Evolutionary conservation across 305 asterid genomes (phyloP).

Genomic region (Lippia alba): DNA sequence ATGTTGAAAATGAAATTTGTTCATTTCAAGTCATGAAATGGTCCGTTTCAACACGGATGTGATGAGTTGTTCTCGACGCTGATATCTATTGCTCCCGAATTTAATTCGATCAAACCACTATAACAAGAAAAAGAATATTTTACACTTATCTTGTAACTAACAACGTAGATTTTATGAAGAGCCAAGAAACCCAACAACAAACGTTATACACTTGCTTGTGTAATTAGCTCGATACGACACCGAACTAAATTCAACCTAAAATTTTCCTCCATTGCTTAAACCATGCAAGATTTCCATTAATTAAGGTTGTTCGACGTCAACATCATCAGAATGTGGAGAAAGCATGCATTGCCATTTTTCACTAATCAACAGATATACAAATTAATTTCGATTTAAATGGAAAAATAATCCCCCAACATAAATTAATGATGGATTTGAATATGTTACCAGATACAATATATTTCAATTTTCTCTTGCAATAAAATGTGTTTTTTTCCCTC

Average conservation of each 20-base stretch:
- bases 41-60: too few relatives aligned
- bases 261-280: neutral
- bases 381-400: neutral
- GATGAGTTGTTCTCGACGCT: too few relatives aligned
- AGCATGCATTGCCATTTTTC: neutral
- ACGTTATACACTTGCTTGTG: too few relatives aligned
- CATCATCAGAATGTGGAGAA: neutral
- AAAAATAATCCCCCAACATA: neutral
- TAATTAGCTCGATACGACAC: too few relatives aligned
- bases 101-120: too few relatives aligned
- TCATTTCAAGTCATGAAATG: too few relatives aligned
- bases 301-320: neutral
- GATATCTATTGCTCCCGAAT: too few relatives aligned
- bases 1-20: neutral
- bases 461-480: neutral
- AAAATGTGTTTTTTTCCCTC: conserved; percentile 3
- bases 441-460: conserved; percentile 8
- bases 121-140: too few relatives aligned
- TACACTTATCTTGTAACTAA: too few relatives aligned
- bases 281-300: neutral
- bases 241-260: too few relatives aligned
- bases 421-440: conserved; percentile 12
- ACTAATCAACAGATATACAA: neutral
- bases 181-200: too few relatives aligned
- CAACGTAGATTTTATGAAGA: too few relatives aligned